These are phyloP conservation scores for Amniculicola lignicola DNA, from an alignment of 495 filamentous ascomycete genomes.

Conservation along the genomic window DNA sequence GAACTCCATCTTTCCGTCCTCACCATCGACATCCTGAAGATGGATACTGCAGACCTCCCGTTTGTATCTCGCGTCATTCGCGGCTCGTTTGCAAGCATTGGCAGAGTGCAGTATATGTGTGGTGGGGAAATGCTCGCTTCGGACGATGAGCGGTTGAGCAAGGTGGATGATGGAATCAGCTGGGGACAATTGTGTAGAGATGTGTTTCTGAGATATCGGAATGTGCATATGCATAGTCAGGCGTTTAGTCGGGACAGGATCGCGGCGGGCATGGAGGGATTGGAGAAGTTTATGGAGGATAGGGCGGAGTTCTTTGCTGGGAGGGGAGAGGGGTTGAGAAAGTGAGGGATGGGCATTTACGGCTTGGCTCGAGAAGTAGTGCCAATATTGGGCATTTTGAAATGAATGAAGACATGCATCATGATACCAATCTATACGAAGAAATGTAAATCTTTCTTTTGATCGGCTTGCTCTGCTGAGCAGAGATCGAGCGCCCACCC, in stretches of 20 bases:
- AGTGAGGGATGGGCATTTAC: too few relatives aligned
- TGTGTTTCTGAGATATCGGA: background rate
- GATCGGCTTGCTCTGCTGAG: too few relatives aligned
- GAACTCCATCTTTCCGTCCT: constrained; percentile 15
- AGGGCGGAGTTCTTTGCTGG: background rate
- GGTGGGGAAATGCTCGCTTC: background rate
- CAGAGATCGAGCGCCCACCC: too few relatives aligned
- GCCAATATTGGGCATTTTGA: too few relatives aligned
- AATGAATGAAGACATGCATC: too few relatives aligned
- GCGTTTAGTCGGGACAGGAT: background rate
- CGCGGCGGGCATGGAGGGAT: background rate
- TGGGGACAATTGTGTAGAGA: constrained; percentile 10
- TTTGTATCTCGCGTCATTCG: constrained; percentile 9
- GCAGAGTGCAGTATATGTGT: background rate
- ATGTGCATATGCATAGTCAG: background rate
- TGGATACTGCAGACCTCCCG: background rate
- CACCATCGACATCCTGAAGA: constrained; percentile 7
- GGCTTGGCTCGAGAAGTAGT: too few relatives aligned
- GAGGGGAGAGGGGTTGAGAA: background rate
- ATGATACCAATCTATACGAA: too few relatives aligned
- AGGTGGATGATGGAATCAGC: background rate
- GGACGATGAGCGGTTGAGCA: background rate
- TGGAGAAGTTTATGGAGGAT: background rate
- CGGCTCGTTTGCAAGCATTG: constrained; percentile 1
- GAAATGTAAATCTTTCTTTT: too few relatives aligned